Conservation (phyloP, 2,329 filamentous ascomycete genomes). For the Orbilia oligospora region DNA sequence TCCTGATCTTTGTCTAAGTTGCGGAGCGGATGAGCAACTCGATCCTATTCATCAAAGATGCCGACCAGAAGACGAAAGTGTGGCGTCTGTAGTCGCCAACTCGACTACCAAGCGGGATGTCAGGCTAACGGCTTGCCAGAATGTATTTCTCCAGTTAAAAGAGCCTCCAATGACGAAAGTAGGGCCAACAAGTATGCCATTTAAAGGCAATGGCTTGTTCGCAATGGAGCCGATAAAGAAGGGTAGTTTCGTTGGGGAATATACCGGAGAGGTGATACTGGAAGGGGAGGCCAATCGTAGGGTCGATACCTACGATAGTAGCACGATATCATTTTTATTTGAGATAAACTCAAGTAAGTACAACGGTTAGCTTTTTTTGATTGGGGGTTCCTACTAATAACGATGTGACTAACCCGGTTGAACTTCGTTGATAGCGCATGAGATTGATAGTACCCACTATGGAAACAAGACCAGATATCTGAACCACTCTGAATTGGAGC, state of each 20-base stretch:
- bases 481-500: conserved; percentile 77
- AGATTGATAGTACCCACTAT: conserved; percentile 80
- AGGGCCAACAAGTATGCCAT: conserved; percentile 78
- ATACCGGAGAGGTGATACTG: conserved; percentile 82
- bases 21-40: conserved; percentile 78
- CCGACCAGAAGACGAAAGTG: conserved; percentile 3
- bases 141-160: conserved; percentile 79
- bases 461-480: conserved; percentile 88
- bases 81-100: not conserved
- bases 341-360: conserved; percentile 69
- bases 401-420: conserved; percentile 14
- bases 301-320: conserved; percentile 70
- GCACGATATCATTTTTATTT: conserved; percentile 71
- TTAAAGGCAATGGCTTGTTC: conserved; percentile 82
- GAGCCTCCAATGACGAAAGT: conserved; percentile 77
- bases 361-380: too few species aligned
- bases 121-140: conserved; percentile 76
- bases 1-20: conserved; percentile 79
- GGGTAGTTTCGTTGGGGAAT: conserved; percentile 84
- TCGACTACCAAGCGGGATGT: conserved; percentile 69
- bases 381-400: not conserved
- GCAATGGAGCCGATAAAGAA: conserved; percentile 77
- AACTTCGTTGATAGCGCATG: conserved; percentile 67
- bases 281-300: conserved; percentile 79
- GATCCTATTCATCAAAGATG: conserved; percentile 76